phyloP scores from a whole-genome alignment of 306 rosid genomes.

The Dalbergia cultrata region DNA sequence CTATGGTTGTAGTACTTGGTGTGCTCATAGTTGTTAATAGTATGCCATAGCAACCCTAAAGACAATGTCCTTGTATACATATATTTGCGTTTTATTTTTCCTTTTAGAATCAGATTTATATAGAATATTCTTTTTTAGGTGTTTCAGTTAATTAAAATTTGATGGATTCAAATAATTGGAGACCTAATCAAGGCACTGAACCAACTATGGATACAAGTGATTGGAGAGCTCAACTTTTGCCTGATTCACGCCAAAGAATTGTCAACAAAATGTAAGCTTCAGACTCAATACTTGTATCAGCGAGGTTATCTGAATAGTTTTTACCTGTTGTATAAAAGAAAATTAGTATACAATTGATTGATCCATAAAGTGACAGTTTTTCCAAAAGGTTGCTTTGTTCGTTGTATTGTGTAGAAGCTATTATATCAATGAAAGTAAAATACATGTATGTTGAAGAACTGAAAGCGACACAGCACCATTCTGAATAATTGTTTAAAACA shows the following conservation, averaged over 20 bases:
- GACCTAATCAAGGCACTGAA: conserved; percentile 55
- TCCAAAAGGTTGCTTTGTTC: conserved; percentile 26
- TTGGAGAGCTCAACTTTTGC: conserved; percentile 61
- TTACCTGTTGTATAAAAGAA: neutral
- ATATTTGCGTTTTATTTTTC: conserved; percentile 11
- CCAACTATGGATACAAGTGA: conserved; percentile 52
- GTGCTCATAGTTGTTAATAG: conserved; percentile 4
- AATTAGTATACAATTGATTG: neutral
- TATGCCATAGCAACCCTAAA: neutral
- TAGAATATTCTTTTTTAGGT: conserved; percentile 13
- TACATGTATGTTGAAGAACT: conserved; percentile 7
- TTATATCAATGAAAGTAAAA: neutral
- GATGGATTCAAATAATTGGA: conserved; percentile 60
- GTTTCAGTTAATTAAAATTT: conserved; percentile 29
- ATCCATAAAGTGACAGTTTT: neutral
- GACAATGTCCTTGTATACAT: neutral
- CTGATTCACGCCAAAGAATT: conserved; percentile 58
- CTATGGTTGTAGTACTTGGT: neutral
- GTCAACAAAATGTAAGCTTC: conserved; percentile 64
- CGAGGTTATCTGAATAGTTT: conserved; percentile 1
- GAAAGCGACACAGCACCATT: neutral
- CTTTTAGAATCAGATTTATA: conserved; percentile 25
- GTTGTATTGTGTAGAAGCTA: neutral
- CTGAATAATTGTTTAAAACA: neutral
- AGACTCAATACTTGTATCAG: conserved; percentile 18